phyloP scores from a whole-genome alignment of 805 yeast species.

The Candida odintsovae region DNA sequence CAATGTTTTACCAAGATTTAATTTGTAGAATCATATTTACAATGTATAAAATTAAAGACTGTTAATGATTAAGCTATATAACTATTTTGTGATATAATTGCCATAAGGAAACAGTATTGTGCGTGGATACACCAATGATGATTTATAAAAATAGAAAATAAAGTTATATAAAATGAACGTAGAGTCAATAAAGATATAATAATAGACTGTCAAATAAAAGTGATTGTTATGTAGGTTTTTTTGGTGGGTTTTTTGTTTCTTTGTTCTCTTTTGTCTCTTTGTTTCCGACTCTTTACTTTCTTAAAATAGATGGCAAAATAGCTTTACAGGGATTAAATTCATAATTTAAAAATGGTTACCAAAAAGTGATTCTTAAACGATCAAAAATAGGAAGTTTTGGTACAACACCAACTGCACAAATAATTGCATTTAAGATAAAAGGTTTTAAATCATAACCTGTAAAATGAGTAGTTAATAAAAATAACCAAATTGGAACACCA shows the following conservation, averaged over 20 bases:
- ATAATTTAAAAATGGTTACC: conserved; percentile 11
- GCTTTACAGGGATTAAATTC: neutral
- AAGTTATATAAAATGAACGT: neutral
- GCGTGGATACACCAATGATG: no score
- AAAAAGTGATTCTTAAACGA: conserved; percentile 55
- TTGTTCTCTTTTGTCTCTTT: neutral
- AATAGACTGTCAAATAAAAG: neutral
- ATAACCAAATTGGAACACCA: conserved; percentile 87
- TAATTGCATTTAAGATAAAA: conserved; percentile 66
- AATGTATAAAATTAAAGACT: no score
- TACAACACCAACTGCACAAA: conserved; percentile 80
- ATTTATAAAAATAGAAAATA: no score
- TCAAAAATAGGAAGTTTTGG: conserved; percentile 87
- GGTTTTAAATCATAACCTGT: conserved; percentile 75
- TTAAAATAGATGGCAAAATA: neutral
- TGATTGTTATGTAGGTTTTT: neutral
- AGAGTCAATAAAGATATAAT: neutral
- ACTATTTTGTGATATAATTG: no score
- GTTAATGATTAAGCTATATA: no score
- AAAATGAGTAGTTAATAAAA: conserved; percentile 84
- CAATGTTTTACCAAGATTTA: no score
- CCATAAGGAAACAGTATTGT: no score
- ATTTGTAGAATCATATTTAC: no score
- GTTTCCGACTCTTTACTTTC: no score
- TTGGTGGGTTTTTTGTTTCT: no score